Base-by-base conservation (phyloP, 331 rosid species). In the Rhamnella rubrinervis region DNA sequence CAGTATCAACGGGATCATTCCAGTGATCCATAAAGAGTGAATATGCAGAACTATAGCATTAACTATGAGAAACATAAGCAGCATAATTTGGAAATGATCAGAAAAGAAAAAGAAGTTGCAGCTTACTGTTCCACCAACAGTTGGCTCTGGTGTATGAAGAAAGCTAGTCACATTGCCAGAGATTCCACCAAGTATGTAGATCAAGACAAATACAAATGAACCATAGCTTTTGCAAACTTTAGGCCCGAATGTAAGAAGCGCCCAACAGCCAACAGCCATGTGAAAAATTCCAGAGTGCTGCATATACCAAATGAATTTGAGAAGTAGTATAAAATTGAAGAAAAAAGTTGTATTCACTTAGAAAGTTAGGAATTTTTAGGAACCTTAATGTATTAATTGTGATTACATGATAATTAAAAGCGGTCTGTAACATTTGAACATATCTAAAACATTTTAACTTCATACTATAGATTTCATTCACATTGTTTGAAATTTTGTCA, bases 121-220 rank as follows among this genome's bases (percentile, higher is more conserved):
- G 56, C 84, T 79, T 83, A 93, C 96, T 9, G 97, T 88, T 39
- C 98, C 97, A 35, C 97, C 95, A 55, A 93, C 96, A 11, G 92
- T 91, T 25, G 88, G 96, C 65, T 85, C 89, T 10, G 95, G 81
- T 63, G 97, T 91, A 69, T 91, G 97, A 8, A 93, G 85, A 80
- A 87, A 93, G 82, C 98, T 91, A 51, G 83, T 81, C 77, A 91
- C 65, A 75, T 93, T 93, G 40, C 97, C 96, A 62, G 98, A 87
- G 75, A 93, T 73, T 72, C 98, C 97, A 63, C 97, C 98, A 16
- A 93, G 74, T 58, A 88, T 70, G 77, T 88, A 93, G 70, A 93
- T 88, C 87, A 93, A 81, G 83, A 85, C 65, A 77, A 87, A 93
- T 19, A 92, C 85, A 65, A 87, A 84, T n/a, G 95, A 78, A 31